phyloP scores from a whole-genome alignment of 192 early-diverging fungal species.

The Umbelopsis vinacea region DNA sequence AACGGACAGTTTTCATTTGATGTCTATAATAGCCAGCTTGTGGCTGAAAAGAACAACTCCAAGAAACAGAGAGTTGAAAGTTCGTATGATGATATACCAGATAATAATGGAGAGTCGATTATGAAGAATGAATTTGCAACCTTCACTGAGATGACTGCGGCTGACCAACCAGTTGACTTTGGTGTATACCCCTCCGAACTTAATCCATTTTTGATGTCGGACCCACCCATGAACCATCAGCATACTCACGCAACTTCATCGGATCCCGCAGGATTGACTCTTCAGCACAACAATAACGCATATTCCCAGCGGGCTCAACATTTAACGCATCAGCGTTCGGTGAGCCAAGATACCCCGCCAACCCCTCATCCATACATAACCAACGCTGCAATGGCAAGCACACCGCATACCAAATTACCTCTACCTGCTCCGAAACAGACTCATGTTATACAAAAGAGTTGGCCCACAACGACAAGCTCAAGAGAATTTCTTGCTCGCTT shows the following conservation, averaged over 20 bases:
- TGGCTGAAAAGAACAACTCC: not conserved
- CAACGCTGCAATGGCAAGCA: slow-evolving; percentile 12
- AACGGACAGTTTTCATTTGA: slow-evolving; percentile 16
- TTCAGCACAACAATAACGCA: slow-evolving; percentile 8
- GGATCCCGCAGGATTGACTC: not conserved
- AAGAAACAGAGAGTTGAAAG: slow-evolving; percentile 2
- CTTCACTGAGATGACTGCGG: slow-evolving; percentile 7
- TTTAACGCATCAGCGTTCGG: slow-evolving; percentile 9
- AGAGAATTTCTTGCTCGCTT: slow-evolving; percentile 1
- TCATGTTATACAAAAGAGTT: slow-evolving; percentile 7
- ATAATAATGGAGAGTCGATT: slow-evolving; percentile 4
- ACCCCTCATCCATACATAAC: slow-evolving; percentile 13
- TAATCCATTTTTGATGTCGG: slow-evolving; percentile 14
- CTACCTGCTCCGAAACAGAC: slow-evolving; percentile 15
- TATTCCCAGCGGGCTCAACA: slow-evolving; percentile 23
- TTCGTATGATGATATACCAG: slow-evolving; percentile 13
- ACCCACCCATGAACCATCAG: slow-evolving; percentile 9
- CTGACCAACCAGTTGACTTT: slow-evolving; percentile 8
- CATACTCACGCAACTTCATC: slow-evolving; percentile 2
- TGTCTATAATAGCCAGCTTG: not conserved
- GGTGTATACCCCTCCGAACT: slow-evolving; percentile 17
- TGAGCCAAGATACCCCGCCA: slow-evolving; percentile 20
- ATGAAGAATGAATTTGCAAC: slow-evolving; percentile 7
- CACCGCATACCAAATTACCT: slow-evolving; percentile 11
- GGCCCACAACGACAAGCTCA: slow-evolving; percentile 13